Evolutionary conservation across 2,329 filamentous ascomycete genomes (phyloP).

Genomic region (Bipolaris gigantea): DNA sequence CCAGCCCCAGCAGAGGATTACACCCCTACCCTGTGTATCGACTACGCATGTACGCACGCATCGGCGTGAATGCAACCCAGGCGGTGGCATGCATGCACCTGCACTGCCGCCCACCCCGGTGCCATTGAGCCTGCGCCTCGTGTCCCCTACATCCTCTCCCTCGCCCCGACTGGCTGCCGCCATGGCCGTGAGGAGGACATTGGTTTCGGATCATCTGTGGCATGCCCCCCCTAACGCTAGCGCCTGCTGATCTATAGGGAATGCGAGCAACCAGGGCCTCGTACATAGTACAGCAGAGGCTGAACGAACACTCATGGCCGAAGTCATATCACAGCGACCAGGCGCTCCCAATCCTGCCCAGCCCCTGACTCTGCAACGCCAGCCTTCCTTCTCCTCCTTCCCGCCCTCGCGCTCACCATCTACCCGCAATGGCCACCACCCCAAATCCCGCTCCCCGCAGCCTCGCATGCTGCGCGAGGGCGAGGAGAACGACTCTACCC

Average conservation of each 20-base stretch:
- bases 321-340: constrained; percentile 34
- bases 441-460: constrained; percentile 40
- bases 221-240: constrained; percentile 27
- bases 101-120: neutral
- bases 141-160: neutral
- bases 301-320: constrained; percentile 35
- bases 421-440: constrained; percentile 39
- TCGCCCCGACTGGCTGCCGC: neutral
- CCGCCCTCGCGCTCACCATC: constrained; percentile 46
- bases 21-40: neutral
- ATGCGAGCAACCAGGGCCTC: constrained; percentile 14
- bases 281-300: constrained; percentile 18
- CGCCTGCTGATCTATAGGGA: constrained; percentile 19
- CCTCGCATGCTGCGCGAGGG: constrained; percentile 41
- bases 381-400: constrained; percentile 50
- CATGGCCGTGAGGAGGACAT: neutral
- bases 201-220: constrained; percentile 12
- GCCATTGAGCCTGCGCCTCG: neutral
- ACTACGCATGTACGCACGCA: too few relatives aligned
- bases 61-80: neutral
- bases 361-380: constrained; percentile 38
- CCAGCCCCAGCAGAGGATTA: neutral
- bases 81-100: neutral
- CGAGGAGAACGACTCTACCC: constrained; percentile 35
- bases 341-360: constrained; percentile 19